Evolutionary conservation across 1,284 basidiomycete genomes (phyloP).

Genomic region (Boletus hoseneyae): DNA sequence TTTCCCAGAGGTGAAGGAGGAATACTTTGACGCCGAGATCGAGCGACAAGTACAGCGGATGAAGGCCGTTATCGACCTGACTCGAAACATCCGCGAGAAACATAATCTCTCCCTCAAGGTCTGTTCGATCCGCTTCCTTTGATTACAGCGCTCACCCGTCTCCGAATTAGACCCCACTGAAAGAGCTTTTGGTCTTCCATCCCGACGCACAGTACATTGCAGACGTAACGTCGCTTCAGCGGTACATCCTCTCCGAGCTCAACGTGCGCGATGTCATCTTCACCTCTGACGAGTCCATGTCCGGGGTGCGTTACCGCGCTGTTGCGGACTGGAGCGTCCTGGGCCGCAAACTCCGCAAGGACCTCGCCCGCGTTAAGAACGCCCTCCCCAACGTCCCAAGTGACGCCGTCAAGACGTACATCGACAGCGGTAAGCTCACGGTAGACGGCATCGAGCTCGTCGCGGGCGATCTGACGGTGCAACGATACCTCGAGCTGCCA

Average conservation of each 20-base stretch:
- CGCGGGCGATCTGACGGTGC: conserved; percentile 87
- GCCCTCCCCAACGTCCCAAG: conserved; percentile 81
- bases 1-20: conserved; percentile 91
- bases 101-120: conserved; percentile 91
- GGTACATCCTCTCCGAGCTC: conserved; percentile 93
- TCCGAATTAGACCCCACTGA: conserved; percentile 74
- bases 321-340: conserved; percentile 96
- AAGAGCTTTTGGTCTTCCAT: conserved; percentile 95
- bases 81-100: conserved; percentile 86
- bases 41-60: conserved; percentile 94
- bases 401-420: conserved; percentile 82
- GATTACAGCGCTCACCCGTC: not conserved
- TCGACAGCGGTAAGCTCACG: conserved; percentile 71
- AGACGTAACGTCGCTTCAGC: conserved; percentile 82
- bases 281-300: conserved; percentile 82
- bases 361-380: conserved; percentile 88
- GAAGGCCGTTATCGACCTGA: conserved; percentile 93
- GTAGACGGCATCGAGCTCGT: conserved; percentile 92
- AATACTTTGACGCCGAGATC: conserved; percentile 96
- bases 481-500: conserved; percentile 86
- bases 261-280: conserved; percentile 91
- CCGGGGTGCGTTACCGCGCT: conserved; percentile 90
- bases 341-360: conserved; percentile 92
- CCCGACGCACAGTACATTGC: conserved; percentile 80
- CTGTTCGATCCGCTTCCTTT: conserved; percentile 7